phyloP scores from a whole-genome alignment of 2,329 filamentous ascomycete species.

The Raffaelea arxii region DNA sequence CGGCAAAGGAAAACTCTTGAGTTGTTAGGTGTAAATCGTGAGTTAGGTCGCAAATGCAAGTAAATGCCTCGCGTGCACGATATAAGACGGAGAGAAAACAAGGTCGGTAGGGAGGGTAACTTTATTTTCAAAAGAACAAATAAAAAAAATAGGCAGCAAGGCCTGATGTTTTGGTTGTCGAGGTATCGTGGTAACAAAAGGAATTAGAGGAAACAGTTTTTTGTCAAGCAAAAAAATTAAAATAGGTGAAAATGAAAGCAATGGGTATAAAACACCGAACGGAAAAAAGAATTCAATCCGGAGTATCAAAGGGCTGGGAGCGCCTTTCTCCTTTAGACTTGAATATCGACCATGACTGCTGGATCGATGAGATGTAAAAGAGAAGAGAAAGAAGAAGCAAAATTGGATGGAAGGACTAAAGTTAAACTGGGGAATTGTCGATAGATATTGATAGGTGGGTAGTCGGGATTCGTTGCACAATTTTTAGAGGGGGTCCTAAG shows the following conservation, averaged over 20 bases:
- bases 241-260: not conserved
- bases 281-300: not conserved
- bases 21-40: too few relatives aligned
- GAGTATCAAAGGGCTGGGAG: too few relatives aligned
- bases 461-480: too few relatives aligned
- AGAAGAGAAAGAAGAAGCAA: too few relatives aligned
- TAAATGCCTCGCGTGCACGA: conserved; percentile 23
- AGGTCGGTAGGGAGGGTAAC: not conserved
- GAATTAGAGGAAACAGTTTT: not conserved
- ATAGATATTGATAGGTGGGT: too few relatives aligned
- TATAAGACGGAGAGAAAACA: not conserved
- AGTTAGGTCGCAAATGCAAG: conserved; percentile 27
- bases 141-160: conserved; percentile 1
- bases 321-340: not conserved
- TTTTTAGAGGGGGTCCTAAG: too few relatives aligned
- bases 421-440: too few relatives aligned
- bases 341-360: not conserved
- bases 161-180: too few relatives aligned
- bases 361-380: too few relatives aligned
- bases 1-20: too few relatives aligned
- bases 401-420: too few relatives aligned
- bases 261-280: not conserved
- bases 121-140: not conserved
- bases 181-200: too few relatives aligned
- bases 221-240: not conserved